Evolutionary conservation across 2,329 filamentous ascomycete species (phyloP).

Genomic region (Pseudocercospora fuligena): DNA sequence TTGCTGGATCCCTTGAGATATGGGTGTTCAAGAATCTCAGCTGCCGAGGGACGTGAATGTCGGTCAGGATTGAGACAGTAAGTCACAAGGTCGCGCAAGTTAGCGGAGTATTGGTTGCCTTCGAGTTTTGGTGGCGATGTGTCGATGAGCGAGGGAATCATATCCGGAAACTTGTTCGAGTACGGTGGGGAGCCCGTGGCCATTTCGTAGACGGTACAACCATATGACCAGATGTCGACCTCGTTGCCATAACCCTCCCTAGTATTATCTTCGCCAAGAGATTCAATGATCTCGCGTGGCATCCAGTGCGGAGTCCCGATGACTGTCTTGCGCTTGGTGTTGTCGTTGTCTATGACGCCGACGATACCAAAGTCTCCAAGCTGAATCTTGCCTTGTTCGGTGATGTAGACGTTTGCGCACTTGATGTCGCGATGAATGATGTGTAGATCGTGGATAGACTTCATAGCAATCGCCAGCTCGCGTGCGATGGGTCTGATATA

Average conservation of each 20-base stretch:
- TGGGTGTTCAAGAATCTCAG: conserved; percentile 70
- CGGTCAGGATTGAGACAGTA: conserved; percentile 75
- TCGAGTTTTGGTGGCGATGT: conserved; percentile 70
- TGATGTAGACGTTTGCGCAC: conserved; percentile 78
- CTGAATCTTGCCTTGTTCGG: conserved; percentile 76
- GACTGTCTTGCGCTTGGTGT: conserved; percentile 75
- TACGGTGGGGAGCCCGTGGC: conserved; percentile 76
- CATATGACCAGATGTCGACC: conserved; percentile 82
- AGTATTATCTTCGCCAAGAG: conserved; percentile 53
- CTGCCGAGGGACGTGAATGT: conserved; percentile 69
- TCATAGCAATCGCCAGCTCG: conserved; percentile 65
- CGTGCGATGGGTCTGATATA: conserved; percentile 68
- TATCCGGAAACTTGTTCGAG: conserved; percentile 43
- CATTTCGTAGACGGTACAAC: conserved; percentile 80
- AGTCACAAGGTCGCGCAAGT: conserved; percentile 71
- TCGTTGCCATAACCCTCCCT: conserved; percentile 56
- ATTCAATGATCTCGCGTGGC: conserved; percentile 70
- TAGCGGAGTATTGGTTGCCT: conserved; percentile 71
- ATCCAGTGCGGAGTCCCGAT: conserved; percentile 87
- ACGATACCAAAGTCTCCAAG: conserved; percentile 86
- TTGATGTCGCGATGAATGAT: conserved; percentile 71
- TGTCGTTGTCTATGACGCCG: conserved; percentile 74
- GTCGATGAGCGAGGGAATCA: conserved; percentile 38
- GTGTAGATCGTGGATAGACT: conserved; percentile 67
- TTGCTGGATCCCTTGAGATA: conserved; percentile 69